Evolutionary conservation across 345 rosid species (phyloP).

Genomic region (Clausena lansium): DNA sequence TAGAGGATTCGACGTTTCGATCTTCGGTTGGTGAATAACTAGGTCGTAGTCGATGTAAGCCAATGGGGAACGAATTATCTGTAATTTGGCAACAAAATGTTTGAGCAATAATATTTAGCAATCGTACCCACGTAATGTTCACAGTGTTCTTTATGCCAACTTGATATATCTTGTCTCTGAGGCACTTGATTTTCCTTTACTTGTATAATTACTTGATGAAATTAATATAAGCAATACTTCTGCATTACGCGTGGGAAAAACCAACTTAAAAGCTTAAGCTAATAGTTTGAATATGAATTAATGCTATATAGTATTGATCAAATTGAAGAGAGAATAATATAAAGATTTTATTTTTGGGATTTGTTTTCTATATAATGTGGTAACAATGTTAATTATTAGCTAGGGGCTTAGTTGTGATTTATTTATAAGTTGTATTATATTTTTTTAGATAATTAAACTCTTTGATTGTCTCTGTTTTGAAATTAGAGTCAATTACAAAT

Average conservation of each 20-base stretch:
- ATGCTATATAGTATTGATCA: background rate
- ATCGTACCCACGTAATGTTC: background rate
- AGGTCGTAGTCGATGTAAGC: constrained; percentile 11
- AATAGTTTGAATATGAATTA: background rate
- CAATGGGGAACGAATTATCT: constrained; percentile 15
- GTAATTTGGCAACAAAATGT: background rate
- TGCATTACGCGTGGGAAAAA: background rate
- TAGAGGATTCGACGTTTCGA: constrained; percentile 39
- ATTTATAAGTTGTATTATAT: too few relatives aligned
- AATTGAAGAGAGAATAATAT: background rate
- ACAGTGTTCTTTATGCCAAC: constrained; percentile 15
- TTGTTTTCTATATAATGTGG: too few relatives aligned
- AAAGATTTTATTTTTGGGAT: background rate
- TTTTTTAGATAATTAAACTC: background rate
- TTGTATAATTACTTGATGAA: constrained; percentile 8
- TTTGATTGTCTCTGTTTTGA: background rate
- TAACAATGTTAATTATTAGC: background rate
- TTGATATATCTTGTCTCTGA: constrained; percentile 12
- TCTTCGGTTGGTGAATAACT: constrained; percentile 42
- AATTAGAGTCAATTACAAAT: too few relatives aligned
- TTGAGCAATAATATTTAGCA: background rate
- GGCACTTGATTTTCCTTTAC: background rate
- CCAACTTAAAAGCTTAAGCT: background rate
- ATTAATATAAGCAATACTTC: background rate
- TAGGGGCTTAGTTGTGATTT: too few relatives aligned